Base-by-base conservation (phyloP, 306 rosid genomes). In the Lagenaria siceraria region DNA sequence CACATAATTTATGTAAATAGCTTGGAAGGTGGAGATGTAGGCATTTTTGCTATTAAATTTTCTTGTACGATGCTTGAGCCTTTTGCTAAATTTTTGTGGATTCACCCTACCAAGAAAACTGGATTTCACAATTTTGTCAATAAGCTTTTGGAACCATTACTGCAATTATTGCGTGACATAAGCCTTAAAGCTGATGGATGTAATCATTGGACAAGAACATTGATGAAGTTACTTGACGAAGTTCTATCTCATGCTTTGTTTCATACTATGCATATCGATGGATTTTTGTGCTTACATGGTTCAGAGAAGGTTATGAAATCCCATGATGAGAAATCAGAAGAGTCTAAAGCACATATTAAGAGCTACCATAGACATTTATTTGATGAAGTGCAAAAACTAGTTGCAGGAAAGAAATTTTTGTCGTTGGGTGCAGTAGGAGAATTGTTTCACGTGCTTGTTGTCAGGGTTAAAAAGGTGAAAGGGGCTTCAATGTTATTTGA, bases 361-460 rank as follows among this genome's bases (percentile, higher is more conserved):
- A 90, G 97, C 85, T 95, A 90, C 83, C 96, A 89, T 80, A 89
- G 90, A 82, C 96, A 95, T 87, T 79, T 92, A 65, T 95, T 95
- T 82, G 90, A 89, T 55, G 87, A 76, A 40, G 71, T 88, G 83
- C 87, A 85, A 78, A 85, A 69, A 76, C 77, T 86, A 81, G 82
- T 83, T 62, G 81, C 87, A 77, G 81, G 77, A 40, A 88, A 87
- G 84, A 91, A 88, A 58, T 82, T 78, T 72, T 78, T 72, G 79
- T 96, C 92, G 80, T 80, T 88, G 86, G 79, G 87, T 81, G 87
- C 87, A 82, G 46, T 92, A 18, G 96, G 96, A 62, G 88, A 84
- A 79, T 61, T 95, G 40, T 87, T 92, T 84, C 86, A 46, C 73
- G 79, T 90, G 82, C 87, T 84, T 82, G 87, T 80, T 66, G 83